Evolutionary conservation across 768 basidiomycete genomes (phyloP).

Genomic region (Trametes cubensis): DNA sequence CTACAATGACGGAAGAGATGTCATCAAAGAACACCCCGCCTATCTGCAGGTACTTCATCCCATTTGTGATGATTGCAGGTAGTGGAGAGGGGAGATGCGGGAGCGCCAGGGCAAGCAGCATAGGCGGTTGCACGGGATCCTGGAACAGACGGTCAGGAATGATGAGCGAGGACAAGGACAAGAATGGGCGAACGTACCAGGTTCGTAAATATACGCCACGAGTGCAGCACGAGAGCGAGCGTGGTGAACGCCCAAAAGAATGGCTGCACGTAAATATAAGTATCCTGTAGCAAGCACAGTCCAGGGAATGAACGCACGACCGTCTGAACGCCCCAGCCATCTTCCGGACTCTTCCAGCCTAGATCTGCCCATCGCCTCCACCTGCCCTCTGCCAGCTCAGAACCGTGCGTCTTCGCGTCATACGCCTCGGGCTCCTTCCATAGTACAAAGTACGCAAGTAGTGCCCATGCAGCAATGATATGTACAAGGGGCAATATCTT

Average conservation of each 20-base stretch:
- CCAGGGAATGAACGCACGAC: slow-evolving; percentile 50
- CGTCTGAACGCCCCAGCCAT: slow-evolving; percentile 53
- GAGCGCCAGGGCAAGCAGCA: slow-evolving; percentile 58
- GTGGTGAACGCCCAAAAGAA: slow-evolving; percentile 86
- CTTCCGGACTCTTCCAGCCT: slow-evolving; percentile 40
- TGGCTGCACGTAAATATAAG: slow-evolving; percentile 47
- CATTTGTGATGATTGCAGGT: slow-evolving; percentile 61
- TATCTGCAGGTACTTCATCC: slow-evolving; percentile 70
- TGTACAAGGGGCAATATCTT: slow-evolving; percentile 70
- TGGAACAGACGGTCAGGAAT: slow-evolving; percentile 30
- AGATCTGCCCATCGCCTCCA: slow-evolving; percentile 72
- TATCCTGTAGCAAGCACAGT: no score
- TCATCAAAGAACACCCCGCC: slow-evolving; percentile 70
- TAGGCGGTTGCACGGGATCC: slow-evolving; percentile 63
- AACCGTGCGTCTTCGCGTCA: slow-evolving; percentile 39
- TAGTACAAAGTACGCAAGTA: slow-evolving; percentile 70
- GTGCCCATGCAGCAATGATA: slow-evolving; percentile 60
- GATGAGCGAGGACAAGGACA: background rate
- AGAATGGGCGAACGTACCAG: slow-evolving; percentile 49
- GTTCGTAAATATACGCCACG: slow-evolving; percentile 68
- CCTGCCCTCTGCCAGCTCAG: slow-evolving; percentile 36
- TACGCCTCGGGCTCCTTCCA: slow-evolving; percentile 63
- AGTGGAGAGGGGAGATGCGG: slow-evolving; percentile 69
- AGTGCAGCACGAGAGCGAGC: slow-evolving; percentile 70
- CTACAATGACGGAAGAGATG: slow-evolving; percentile 69